Percentiles rank a stretch among this genome's conserved stretches.
Evolutionary conservation across 768 basidiomycete species (phyloP).

Genomic region (Lactarius hatsudake): DNA sequence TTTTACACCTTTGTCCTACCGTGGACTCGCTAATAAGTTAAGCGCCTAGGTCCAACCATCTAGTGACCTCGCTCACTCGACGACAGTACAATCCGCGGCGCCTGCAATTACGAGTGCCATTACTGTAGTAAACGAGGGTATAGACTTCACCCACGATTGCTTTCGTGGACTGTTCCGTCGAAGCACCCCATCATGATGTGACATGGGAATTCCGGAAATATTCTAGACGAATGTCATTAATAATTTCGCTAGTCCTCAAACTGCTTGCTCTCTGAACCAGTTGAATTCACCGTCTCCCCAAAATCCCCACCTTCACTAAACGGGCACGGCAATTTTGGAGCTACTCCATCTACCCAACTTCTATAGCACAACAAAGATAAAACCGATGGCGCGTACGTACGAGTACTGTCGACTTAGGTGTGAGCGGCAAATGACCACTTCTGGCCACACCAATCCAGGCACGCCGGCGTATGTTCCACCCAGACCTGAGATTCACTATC

Average conservation of each 20-base stretch:
- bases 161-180: neutral
- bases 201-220: neutral
- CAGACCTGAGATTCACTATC: neutral
- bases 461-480: neutral
- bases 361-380: neutral
- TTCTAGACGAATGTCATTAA: neutral
- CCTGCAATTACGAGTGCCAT: neutral
- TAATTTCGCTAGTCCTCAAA: neutral
- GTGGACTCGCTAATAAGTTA: conserved; percentile 12
- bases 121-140: neutral
- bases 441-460: neutral
- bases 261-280: neutral
- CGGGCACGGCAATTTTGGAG: neutral
- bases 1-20: conserved; percentile 6
- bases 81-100: neutral
- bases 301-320: neutral
- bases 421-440: neutral
- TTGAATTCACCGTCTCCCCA: neutral
- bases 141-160: neutral
- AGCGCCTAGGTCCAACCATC: neutral
- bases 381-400: no score
- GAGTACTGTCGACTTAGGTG: neutral
- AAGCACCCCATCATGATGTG: neutral
- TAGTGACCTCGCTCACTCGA: neutral
- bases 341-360: neutral